Base-by-base conservation (phyloP, 2,329 filamentous ascomycete genomes). In the Stachybotrys echinatus region DNA sequence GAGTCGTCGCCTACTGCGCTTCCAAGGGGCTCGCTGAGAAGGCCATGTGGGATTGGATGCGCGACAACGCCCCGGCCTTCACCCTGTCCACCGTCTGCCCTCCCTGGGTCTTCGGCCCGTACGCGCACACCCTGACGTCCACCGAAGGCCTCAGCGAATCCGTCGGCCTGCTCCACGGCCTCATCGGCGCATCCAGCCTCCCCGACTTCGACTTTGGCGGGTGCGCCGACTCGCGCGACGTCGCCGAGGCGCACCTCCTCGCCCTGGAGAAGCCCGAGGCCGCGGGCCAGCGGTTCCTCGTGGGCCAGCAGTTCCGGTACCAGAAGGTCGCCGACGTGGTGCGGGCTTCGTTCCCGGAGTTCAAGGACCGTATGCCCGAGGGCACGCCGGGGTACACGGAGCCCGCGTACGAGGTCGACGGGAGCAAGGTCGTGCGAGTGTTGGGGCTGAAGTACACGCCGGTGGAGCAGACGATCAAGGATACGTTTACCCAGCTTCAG, bases 81-180 rank as follows among this genome's bases (percentile, higher is more conserved):
- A 76, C 79, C 40, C 61, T 88, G 23, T 71, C 76, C 12, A 81
- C 80, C 6, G 80, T 88, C 57, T 81, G 81, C 59, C 79, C 80
- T 47, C 83, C 84, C 0, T 72, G 81, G 49, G 81, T 84, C 0
- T 77, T 86, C 39, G 84, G 85, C 0, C 84, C 85, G 0, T 67
- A 86, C 7, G 43, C 53, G 3, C 47, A n/a, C 20, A 46, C 51
- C 18, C 31, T 55, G n/a, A 50, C 42, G 5, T 48, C 52, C 46
- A 52, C 52, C 4, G 49, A 51, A 14, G 42, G 45, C 18, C 47
- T 61, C 10, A 56, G 52, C 23, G 54, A 55, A 23, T 61, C 59
- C 1, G 27, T 54, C 3, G 53, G 52, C 4, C 42, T 52, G 6
- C 27, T 61, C 4, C 55, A 52, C 51, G 48, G 48, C 7, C 50